phyloP scores from a whole-genome alignment of 257 asterid genomes.

The Thymus quinquecostatus region DNA sequence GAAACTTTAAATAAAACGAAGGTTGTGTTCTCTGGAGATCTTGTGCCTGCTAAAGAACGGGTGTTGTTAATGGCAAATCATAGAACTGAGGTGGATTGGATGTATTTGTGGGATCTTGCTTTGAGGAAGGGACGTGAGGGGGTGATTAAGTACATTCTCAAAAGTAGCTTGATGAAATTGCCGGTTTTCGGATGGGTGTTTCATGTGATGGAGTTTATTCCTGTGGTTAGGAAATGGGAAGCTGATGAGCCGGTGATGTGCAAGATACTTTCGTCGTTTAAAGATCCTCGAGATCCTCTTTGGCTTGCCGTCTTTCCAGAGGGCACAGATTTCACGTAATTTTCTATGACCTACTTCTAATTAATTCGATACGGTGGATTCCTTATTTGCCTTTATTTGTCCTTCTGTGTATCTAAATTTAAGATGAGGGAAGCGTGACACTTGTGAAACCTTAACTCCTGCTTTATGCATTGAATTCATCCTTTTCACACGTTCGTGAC shows the following conservation, averaged over 20 bases:
- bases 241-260: conserved; percentile 63
- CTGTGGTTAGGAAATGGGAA: conserved; percentile 89
- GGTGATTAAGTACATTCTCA: conserved; percentile 70
- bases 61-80: conserved; percentile 79
- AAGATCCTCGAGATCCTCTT: conserved; percentile 65
- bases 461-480: neutral
- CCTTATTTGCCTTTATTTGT: neutral
- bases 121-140: conserved; percentile 73
- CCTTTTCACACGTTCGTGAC: neutral
- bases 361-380: neutral
- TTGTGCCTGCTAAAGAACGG: conserved; percentile 65
- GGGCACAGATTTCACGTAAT: conserved; percentile 96
- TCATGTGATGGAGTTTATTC: conserved; percentile 84
- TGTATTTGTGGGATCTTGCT: conserved; percentile 96
- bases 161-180: conserved; percentile 86
- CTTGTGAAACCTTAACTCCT: neutral
- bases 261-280: conserved; percentile 57
- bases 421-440: neutral
- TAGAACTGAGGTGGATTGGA: conserved; percentile 95
- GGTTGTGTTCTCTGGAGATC: conserved; percentile 83
- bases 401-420: neutral
- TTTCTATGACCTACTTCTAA: conserved; percentile 24
- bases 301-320: conserved; percentile 97
- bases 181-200: conserved; percentile 93
- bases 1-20: conserved; percentile 77